Base-by-base conservation (phyloP, 2,329 filamentous ascomycete species). In the Hysterium pulicare region DNA sequence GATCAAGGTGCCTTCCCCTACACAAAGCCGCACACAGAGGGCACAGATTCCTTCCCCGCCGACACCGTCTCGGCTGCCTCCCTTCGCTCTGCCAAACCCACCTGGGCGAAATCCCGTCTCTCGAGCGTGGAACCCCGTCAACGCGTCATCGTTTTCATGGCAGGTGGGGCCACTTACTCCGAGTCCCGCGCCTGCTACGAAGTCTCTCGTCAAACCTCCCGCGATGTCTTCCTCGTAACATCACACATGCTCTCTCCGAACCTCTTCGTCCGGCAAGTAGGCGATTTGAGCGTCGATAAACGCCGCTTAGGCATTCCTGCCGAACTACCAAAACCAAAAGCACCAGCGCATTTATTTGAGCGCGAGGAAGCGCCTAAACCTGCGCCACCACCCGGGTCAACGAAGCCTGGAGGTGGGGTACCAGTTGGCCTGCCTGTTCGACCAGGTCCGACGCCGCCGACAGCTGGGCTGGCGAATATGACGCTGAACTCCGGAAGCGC, bases 181-280 rank as follows among this genome's bases (percentile, higher is more conserved):
- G 93, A 98, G 69, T 79, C 87, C 23, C 82, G 93, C 21, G 79
- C 83, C 10, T 98, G 93, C 70, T 97, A 97, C 63, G 89, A 96
- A 57, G 73, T 91, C 20, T 85, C 87, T 2, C 78, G 83, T 40
- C 73, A 82, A 38, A 82, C 82, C 35, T 82, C 81, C 40, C 82
- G 86, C 50, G 93, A 98, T 55, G 73, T 97, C n/a, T 87, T 94
- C 62, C 79, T 98, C 4, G 81, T 85, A 15, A 93, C 88, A 0
- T 90, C 86, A 19, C 93, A 98, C 62, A 96, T 98, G 90, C 74
- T 95, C 35, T 93, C 84, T 0, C 91, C 93, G 0, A 74, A 81
- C 32, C 75, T 94, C 16, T 98, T 90, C 64, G 69, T 95, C 24
- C 82, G 86, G 30, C 90, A 97, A 64, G 71, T 96, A 2, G 79